Conservation (phyloP, 371 early-diverging fungal species). For the Mortierella sp. region DNA sequence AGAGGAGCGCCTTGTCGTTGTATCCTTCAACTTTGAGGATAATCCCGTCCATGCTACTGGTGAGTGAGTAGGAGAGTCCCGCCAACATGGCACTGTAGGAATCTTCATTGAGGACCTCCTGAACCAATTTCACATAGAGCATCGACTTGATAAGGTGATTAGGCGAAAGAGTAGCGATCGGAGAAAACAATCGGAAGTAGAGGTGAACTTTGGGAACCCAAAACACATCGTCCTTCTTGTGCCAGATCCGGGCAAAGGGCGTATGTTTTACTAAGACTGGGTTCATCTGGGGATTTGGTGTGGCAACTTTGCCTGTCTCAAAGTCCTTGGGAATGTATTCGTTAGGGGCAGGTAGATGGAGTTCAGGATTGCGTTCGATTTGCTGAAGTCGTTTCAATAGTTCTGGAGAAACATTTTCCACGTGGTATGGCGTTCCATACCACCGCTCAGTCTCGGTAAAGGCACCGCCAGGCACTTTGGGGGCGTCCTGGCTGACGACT, state of each 20-base stretch:
- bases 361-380: constrained; percentile 61
- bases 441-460: constrained; percentile 74
- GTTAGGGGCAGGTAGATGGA: constrained; percentile 83
- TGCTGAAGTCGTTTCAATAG: constrained; percentile 65
- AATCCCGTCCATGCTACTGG: constrained; percentile 73
- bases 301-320: constrained; percentile 61
- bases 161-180: constrained; percentile 43
- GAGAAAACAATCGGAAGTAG: constrained; percentile 13
- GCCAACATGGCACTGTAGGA: constrained; percentile 90
- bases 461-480: constrained; percentile 52
- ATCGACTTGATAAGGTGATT: constrained; percentile 57
- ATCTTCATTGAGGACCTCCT: constrained; percentile 83
- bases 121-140: constrained; percentile 80
- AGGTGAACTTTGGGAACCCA: constrained; percentile 78
- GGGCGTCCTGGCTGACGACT: constrained; percentile 21
- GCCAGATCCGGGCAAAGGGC: constrained; percentile 82
- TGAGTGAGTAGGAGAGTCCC: constrained; percentile 78
- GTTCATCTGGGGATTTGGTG: constrained; percentile 35
- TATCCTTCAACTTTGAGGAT: constrained; percentile 80
- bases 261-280: constrained; percentile 74
- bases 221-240: constrained; percentile 93
- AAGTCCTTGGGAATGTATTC: constrained; percentile 84
- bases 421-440: constrained; percentile 87
- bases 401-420: constrained; percentile 64
- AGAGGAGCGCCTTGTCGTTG: constrained; percentile 82